Evolutionary conservation across 371 early-diverging fungal genomes (phyloP).

Genomic region (Syncephalis fuscata): DNA sequence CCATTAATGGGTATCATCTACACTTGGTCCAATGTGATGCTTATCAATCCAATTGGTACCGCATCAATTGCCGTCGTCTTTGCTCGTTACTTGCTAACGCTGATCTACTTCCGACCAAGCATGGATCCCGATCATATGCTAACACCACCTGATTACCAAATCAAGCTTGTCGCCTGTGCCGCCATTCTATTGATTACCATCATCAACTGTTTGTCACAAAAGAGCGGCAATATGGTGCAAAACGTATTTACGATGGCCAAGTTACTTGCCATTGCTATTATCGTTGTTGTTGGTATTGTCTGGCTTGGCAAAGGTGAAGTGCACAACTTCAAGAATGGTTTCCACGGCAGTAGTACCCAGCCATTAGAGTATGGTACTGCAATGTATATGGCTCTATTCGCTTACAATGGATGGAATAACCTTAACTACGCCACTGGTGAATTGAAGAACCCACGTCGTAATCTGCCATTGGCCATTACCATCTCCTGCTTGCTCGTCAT

Average conservation of each 20-base stretch:
- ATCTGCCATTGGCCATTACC: slow-evolving; percentile 42
- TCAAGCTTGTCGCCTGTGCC: too few species aligned
- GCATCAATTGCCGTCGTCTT: background rate
- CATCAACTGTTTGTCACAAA: background rate
- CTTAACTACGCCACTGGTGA: slow-evolving; percentile 83
- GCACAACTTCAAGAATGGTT: slow-evolving; percentile 10
- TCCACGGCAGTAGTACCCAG: slow-evolving; percentile 32
- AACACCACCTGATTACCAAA: too few species aligned
- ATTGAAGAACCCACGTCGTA: slow-evolving; percentile 66
- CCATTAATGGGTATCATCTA: slow-evolving; percentile 13
- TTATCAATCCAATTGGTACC: slow-evolving; percentile 63
- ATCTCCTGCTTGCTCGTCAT: slow-evolving; percentile 34
- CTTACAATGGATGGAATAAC: slow-evolving; percentile 86
- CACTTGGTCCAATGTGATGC: slow-evolving; percentile 57
- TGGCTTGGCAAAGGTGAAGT: slow-evolving; percentile 3
- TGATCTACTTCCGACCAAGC: too few species aligned
- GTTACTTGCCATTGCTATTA: slow-evolving; percentile 6
- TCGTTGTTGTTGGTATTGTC: slow-evolving; percentile 8
- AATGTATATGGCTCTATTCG: slow-evolving; percentile 78
- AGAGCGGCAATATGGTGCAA: slow-evolving; percentile 1
- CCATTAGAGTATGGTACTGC: slow-evolving; percentile 58
- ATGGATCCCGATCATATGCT: too few species aligned
- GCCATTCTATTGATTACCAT: too few species aligned
- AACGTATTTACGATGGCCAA: slow-evolving; percentile 6
- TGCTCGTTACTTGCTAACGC: background rate